Conservation (phyloP, 257 asterid genomes). For the Plantago ovata region DNA sequence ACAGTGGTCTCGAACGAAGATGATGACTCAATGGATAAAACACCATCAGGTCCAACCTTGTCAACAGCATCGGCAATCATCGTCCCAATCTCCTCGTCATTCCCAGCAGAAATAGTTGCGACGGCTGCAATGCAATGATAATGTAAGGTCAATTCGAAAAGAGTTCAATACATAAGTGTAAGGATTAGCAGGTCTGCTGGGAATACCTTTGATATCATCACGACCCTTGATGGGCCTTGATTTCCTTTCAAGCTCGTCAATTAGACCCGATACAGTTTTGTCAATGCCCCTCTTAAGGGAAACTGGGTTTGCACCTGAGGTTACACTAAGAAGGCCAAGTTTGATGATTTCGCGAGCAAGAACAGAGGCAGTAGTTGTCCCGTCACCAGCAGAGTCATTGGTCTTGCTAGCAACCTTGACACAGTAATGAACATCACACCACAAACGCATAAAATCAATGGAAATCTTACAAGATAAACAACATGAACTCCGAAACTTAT, state of each 20-base stretch:
- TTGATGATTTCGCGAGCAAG: conserved; percentile 97
- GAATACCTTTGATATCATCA: conserved; percentile 79
- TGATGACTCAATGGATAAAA: conserved; percentile 91
- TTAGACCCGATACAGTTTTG: conserved; percentile 69
- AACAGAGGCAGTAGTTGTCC: conserved; percentile 89
- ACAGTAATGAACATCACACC: conserved; percentile 9
- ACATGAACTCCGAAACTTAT: too few species aligned
- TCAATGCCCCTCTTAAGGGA: conserved; percentile 91
- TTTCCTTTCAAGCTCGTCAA: conserved; percentile 78
- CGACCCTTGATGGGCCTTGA: conserved; percentile 95
- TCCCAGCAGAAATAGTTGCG: conserved; percentile 90
- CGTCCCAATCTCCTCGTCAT: conserved; percentile 74
- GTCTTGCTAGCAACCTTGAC: conserved; percentile 98
- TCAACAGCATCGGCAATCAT: conserved; percentile 97
- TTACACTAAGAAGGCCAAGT: conserved; percentile 86
- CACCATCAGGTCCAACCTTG: conserved; percentile 99
- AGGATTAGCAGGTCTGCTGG: neutral
- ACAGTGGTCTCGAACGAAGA: conserved; percentile 95
- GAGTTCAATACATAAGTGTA: neutral
- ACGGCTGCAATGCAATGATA: conserved; percentile 51
- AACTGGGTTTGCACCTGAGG: conserved; percentile 97
- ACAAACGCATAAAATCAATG: neutral
- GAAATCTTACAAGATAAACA: neutral
- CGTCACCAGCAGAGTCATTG: conserved; percentile 98
- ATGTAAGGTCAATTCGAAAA: neutral